Base-by-base conservation (phyloP, 2,329 filamentous ascomycete genomes). In the Orbilia javanica region DNA sequence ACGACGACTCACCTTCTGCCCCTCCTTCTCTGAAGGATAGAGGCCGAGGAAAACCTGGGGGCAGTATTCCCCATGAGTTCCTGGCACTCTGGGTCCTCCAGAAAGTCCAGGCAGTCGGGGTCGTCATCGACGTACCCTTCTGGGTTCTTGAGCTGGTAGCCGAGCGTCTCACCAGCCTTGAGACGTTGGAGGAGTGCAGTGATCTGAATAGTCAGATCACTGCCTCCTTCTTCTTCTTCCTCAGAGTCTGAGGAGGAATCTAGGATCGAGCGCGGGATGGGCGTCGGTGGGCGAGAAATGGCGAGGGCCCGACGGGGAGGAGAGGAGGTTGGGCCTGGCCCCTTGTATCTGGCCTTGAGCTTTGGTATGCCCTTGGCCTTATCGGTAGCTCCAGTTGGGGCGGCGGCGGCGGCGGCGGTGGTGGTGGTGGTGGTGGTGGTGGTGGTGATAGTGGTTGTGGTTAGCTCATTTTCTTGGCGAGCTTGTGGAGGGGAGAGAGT, bases 101-200 rank as follows among this genome's bases (percentile, higher is more conserved):
- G 11, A 25, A 78, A 72, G 42, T 67, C 67, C 18, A 63, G 29
- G 44, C 67, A 72, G 1, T 63, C 62, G 7, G 74, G 74, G 50
- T 78, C 67, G 10, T 42, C 36, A 29, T 78, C 74, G 53, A 72
- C 29, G 48, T 72, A 72, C 10, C 52, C 62, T 7, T 6, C 18
- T 11, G 74, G 74, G 36, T 67, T 78, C 10, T 48, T 39, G n/a
- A 67, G 25, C 39, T 72, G 65, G 46, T 78, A 78, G 34, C 57
- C 4, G 31, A 72, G 68, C 0, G 50, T 68, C 62, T 71, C 60
- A 4, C 74, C 74, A 13, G 67, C 62, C 6, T 10, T 42, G 22
- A 78, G 50, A 27, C 57, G 46, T 1, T 13, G 42, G 7, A 78
- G 22, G 20, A 78, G 62, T 7, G 25, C 4, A 20, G 50, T 29